Evolutionary conservation across 164 flowering plant species (phyloP).

Genomic region (Nymphaea colorata): DNA sequence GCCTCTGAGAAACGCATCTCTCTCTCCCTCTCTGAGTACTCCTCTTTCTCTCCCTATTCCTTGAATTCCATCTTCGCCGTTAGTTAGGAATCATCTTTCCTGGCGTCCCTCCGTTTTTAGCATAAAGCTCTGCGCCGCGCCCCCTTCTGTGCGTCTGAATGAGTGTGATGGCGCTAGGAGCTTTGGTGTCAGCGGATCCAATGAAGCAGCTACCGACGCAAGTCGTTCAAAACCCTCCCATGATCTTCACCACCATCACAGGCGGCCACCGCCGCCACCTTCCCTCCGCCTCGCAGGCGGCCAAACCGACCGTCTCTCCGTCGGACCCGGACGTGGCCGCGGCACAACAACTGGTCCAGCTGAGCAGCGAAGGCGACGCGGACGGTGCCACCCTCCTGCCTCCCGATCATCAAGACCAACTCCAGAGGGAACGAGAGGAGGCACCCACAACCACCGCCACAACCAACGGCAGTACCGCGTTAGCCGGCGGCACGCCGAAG

Average conservation of each 20-base stretch:
- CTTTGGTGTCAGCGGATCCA: neutral
- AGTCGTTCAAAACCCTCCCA: neutral
- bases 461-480: neutral
- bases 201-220: neutral
- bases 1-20: too few species aligned
- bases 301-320: neutral
- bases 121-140: too few species aligned
- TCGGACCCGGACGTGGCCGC: neutral
- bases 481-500: neutral
- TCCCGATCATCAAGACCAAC: neutral
- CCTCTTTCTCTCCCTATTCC: too few species aligned
- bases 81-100: too few species aligned
- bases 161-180: neutral
- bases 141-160: too few species aligned
- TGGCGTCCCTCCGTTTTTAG: too few species aligned
- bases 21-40: too few species aligned
- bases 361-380: neutral
- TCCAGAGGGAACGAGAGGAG: too few species aligned
- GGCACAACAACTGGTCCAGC: neutral
- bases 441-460: too few species aligned
- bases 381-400: neutral
- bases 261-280: neutral
- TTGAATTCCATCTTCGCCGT: too few species aligned
- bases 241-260: neutral
- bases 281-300: neutral